Evolutionary conservation across 2,329 filamentous ascomycete species (phyloP), one percentile per base, ranked within the genome.

Genomic region (Kalmusia sp.): DNA sequence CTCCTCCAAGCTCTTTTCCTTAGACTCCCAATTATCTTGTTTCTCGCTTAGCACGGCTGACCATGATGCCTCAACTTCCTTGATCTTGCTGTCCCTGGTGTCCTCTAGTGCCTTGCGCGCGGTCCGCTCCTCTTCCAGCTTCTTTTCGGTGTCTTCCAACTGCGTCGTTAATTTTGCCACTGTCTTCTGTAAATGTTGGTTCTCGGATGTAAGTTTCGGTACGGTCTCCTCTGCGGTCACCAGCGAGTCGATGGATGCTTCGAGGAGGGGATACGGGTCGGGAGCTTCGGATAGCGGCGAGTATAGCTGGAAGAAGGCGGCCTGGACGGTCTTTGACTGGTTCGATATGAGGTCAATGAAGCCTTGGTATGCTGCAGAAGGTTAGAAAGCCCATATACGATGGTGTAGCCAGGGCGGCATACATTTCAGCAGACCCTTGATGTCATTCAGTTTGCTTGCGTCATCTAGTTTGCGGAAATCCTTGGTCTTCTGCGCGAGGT

Each of bases 401-500:
- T 3, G 21, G 15, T 37, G 33, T 43, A 40, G 22, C 6, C 8
- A 37, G 15, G 15, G n/a, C 6, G 21, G 30, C 65, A 19, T 72
- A 92, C 91, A 88, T 82, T 96, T 97, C 54, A 99, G 78, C 45
- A 99, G 78, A 33, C 86, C 86, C 77, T 98, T 99, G 79, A 96
- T 87, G 74, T 99, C 95, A 4, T 82, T 81, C 49, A 99, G 78
- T 75, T 98, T 99, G 51, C 85, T 86, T 9, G 89, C 80, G 80
- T 99, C 92, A 65, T 98, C 93, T 9, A 96, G 83, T 74, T 97
- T 98, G 56, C 93, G 84, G 65, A 98, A 99, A 67, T 98, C 93
- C 70, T 99, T 99, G 1, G 95, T 99, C 82, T 97, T 98, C 71
- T 97, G 93, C n/a, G 96, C 95, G 17, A 99, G 81, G 56, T 99